Evolutionary conservation across 2,329 filamentous ascomycete genomes (phyloP), one percentile per base, ranked within the genome.

Genomic region (Stenocarpella maydis): DNA sequence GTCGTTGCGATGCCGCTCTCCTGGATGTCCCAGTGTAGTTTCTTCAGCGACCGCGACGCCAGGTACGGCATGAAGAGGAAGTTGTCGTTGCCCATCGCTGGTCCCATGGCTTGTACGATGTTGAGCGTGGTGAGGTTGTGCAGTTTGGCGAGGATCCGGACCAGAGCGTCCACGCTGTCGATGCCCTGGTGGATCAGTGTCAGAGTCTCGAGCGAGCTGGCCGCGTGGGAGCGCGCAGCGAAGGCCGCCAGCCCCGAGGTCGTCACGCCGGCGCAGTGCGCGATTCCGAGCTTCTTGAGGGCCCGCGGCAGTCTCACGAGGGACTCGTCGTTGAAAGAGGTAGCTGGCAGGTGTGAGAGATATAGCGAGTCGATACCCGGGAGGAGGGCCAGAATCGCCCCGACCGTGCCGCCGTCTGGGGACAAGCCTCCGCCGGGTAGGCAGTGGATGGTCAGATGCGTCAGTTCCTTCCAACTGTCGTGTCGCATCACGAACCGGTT

Each of bases 61-160:
- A 91, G 82, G 73, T 90, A 91, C 0, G 89, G 89, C 78, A 89
- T 90, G 72, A 91, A 85, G 81, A 86, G 89, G 68, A 91, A 84
- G 67, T 86, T 85, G 65, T 85, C 85, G 17, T 83, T 79, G 0
- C 88, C 83, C 74, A 90, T 85, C n/a, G 82, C 76, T 0, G 88
- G 89, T 1, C 87, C 80, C 37, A 81, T 80, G 2, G 82, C 76
- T 75, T 91, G 89, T 0, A 88, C 85, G 5, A 91, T 75, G 6
- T 84, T 81, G 69, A 91, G 86, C 9, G 77, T 78, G 39, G 80
- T 77, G 15, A 91, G 82, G 1, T 78, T 78, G 24, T 76, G 75
- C 2, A 91, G 82, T 72, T 87, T 85, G 2, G 87, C 86, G 31
- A 91, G 80, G 10, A 91, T 82, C n/a, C 89, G 86, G 2, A 86